phyloP scores from a whole-genome alignment of 352 stramenopile species.

The Globisporangium barbulae region DNA sequence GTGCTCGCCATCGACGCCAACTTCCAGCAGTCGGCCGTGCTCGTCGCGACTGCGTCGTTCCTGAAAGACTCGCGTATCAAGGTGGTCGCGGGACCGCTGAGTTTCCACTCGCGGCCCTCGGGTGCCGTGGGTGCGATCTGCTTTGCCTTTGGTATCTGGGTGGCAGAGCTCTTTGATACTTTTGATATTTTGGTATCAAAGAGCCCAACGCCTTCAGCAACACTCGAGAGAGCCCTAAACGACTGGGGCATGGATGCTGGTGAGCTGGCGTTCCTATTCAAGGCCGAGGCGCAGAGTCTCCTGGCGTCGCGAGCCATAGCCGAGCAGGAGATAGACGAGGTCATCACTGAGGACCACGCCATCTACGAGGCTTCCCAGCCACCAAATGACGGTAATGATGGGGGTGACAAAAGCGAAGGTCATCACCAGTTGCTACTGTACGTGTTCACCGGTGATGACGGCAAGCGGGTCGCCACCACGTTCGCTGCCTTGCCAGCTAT shows the following conservation, averaged over 20 bases:
- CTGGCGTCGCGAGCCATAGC: slow-evolving; percentile 4
- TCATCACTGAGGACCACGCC: neutral
- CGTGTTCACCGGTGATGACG: slow-evolving; percentile 6
- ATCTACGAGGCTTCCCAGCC: neutral
- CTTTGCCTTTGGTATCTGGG: slow-evolving; percentile 41
- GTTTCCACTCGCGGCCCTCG: slow-evolving; percentile 38
- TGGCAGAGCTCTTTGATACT: slow-evolving; percentile 28
- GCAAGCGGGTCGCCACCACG: neutral
- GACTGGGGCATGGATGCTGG: neutral
- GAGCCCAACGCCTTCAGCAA: neutral
- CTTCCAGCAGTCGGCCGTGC: slow-evolving; percentile 30
- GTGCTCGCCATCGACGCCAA: slow-evolving; percentile 35
- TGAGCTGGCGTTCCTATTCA: slow-evolving; percentile 18
- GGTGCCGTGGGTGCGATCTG: slow-evolving; percentile 45
- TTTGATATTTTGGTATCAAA: slow-evolving; percentile 1
- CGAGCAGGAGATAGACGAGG: slow-evolving; percentile 10
- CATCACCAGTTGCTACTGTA: neutral
- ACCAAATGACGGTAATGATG: neutral
- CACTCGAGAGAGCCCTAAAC: neutral
- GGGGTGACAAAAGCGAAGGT: neutral
- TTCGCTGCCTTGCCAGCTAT: slow-evolving; percentile 2
- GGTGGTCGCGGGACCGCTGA: slow-evolving; percentile 34
- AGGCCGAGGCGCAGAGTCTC: slow-evolving; percentile 2
- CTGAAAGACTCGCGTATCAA: slow-evolving; percentile 44
- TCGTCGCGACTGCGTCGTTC: slow-evolving; percentile 47